Evolutionary conservation across 805 yeast genomes (phyloP).

Genomic region (Zygotorulaspora danielsina): DNA sequence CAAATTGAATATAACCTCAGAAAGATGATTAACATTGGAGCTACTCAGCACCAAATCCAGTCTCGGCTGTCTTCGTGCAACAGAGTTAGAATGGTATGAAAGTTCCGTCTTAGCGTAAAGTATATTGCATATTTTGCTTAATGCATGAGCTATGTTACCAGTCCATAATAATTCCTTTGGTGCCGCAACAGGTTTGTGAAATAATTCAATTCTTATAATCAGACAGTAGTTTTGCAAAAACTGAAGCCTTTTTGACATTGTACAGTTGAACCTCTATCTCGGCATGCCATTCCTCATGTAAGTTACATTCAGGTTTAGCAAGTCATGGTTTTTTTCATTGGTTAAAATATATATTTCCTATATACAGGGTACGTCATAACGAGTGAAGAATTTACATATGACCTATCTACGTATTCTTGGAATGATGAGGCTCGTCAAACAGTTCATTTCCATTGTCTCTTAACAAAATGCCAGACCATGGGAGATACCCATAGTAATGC

Average conservation of each 20-base stretch:
- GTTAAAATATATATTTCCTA: constrained; percentile 1
- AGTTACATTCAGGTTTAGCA: neutral
- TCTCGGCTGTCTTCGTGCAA: constrained; percentile 11
- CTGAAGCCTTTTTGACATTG: constrained; percentile 6
- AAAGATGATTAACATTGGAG: constrained; percentile 9
- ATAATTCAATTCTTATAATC: constrained; percentile 14
- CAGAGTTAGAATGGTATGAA: constrained; percentile 7
- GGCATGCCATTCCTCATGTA: neutral
- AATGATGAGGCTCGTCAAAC: neutral
- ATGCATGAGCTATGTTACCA: constrained; percentile 8
- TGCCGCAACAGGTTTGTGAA: constrained; percentile 6
- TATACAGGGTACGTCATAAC: constrained; percentile 1
- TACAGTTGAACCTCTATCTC: neutral
- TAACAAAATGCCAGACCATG: constrained; percentile 33
- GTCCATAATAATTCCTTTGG: constrained; percentile 17
- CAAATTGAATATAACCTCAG: constrained; percentile 16
- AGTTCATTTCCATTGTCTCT: constrained; percentile 33
- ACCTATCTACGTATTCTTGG: neutral
- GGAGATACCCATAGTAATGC: constrained; percentile 52
- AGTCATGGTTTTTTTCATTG: neutral
- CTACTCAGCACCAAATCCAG: constrained; percentile 18
- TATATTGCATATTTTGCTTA: constrained; percentile 18
- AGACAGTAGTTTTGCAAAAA: constrained; percentile 14
- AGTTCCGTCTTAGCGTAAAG: constrained; percentile 20
- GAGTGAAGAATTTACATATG: no score